Evolutionary conservation across 441 rosid species (phyloP), one percentile per base, ranked within the genome.

Genomic region (Populus hybrid): DNA sequence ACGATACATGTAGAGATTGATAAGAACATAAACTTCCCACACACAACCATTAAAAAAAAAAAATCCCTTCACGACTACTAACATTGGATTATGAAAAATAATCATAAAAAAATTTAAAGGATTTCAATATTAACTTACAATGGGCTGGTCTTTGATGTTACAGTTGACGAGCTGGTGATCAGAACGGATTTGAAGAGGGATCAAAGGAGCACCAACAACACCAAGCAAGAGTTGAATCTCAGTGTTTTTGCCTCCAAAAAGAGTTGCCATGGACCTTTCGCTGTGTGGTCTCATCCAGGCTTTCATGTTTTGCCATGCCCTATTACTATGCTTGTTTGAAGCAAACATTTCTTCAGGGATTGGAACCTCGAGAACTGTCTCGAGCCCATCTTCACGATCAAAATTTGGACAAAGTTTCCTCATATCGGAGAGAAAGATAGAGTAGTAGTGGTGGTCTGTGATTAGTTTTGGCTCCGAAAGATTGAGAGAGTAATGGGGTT

Each of bases 161-260:
- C 72, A 77, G 71, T 78, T 80, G 68, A 89, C 77, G 67, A 84
- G 82, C 72, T 74, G 84, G 12, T 81, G 82, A 36, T 81, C 89
- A 6, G 78, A 73, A 21, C 38, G 83, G 30, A 91, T 83, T 8
- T 96, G 95, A 36, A 95, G 83, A 86, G 98, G 97, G 81, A 91
- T 88, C 85, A 95, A 84, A 12, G 98, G 99, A 81, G 99, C 97
- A 5, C 96, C 99, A 65, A 85, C 87, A 57, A 95, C 97, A 24
- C 99, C 99, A 23, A 95, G 90, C 79, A 95, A 85, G 26, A 95
- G 89, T 82, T 93, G 99, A 75, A 93, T 88, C 92, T 95, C 96
- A 0, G 93, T 76, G 80, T 82, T 91, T 35, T 84, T 85, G 21
- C 92, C 90, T 0, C 95, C 92, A 28, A 87, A 85, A 7, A 85